Base-by-base conservation (phyloP, 352 stramenopile species). In the Globisporangium radiosum region DNA sequence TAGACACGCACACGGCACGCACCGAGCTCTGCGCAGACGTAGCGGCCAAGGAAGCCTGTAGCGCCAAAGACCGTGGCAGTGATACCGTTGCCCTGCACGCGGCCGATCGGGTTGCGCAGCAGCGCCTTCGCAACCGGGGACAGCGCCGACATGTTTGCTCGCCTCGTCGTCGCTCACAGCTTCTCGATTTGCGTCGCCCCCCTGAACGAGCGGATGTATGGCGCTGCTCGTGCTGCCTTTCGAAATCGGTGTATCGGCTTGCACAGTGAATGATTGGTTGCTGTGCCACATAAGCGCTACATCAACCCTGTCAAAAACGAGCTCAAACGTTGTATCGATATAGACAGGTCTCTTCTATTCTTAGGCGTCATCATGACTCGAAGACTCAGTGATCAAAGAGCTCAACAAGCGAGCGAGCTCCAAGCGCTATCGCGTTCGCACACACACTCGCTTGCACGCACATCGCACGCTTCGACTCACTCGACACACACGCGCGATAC, bases 31-130 rank as follows among this genome's bases (percentile, higher is more conserved):
- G 78, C 78, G 64, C 89, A 96, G 37, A 99, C 85, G 75, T 99
- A 98, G 60, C 94, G 88, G 33, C 96, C 96, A 38, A 99, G 76
- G 71, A 97, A 98, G 47, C 97, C 97, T 54, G 87, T 96, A 56
- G 78, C 87, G 57, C 97, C 97, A 69, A 99, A 99, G 54, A 99
- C 83, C 5, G 92, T 87, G 51, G 95, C 90, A n/a, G 89, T 97
- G 63, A 98, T 76, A 43, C 87, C 91, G 59, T 92, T 70, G 59
- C 72, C 80, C 61, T 78, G 72, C 47, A 78, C 71, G 60, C 90
- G 83, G 42, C 88, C 88, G 48, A 76, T 68, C 44, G 86, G 82
- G 73, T 90, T 77, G 68, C 84, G 85, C 68, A 94, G 70, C 60
- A 83, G 57, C 61, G 85, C 83, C 63, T 79, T 83, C 57, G 80